Evolutionary conservation across 352 stramenopile species (phyloP).

Genomic region (Pythium guiyangense): DNA sequence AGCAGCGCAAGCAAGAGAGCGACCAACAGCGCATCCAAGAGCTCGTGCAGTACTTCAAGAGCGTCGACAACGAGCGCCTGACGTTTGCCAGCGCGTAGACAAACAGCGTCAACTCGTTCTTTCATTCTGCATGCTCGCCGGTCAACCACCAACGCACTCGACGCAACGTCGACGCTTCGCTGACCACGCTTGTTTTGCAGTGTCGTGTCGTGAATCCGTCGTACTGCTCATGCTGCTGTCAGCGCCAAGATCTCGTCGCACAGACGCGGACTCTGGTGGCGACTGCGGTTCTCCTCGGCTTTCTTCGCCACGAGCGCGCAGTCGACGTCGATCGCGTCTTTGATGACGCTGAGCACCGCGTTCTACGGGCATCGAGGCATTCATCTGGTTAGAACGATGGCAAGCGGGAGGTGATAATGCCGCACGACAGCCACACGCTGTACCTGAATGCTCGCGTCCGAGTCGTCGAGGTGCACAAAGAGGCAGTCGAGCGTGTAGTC

Average conservation of each 20-base stretch:
- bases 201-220: not conserved
- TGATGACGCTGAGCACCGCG: constrained; percentile 65
- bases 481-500: constrained; percentile 89
- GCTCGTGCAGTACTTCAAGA: constrained; percentile 57
- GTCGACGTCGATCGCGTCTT: constrained; percentile 61
- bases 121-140: not conserved
- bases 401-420: no score
- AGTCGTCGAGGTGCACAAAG: constrained; percentile 90
- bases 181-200: no score
- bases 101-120: not conserved
- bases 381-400: no score
- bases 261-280: constrained; percentile 65
- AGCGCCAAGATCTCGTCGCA: constrained; percentile 65
- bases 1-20: constrained; percentile 25
- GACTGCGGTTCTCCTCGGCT: constrained; percentile 62
- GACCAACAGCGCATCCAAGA: constrained; percentile 51
- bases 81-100: constrained; percentile 26
- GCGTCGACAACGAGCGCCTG: constrained; percentile 50
- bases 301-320: constrained; percentile 59
- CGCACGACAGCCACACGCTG: constrained; percentile 5
- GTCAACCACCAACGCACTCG: no score
- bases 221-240: constrained; percentile 18
- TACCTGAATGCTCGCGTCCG: constrained; percentile 83
- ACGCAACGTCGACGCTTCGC: no score
- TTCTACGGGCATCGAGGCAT: constrained; percentile 21